Evolutionary conservation across 169 alveolate genomes (phyloP), one percentile per base, ranked within the genome.

Genomic region (Toxoplasma gondii): DNA sequence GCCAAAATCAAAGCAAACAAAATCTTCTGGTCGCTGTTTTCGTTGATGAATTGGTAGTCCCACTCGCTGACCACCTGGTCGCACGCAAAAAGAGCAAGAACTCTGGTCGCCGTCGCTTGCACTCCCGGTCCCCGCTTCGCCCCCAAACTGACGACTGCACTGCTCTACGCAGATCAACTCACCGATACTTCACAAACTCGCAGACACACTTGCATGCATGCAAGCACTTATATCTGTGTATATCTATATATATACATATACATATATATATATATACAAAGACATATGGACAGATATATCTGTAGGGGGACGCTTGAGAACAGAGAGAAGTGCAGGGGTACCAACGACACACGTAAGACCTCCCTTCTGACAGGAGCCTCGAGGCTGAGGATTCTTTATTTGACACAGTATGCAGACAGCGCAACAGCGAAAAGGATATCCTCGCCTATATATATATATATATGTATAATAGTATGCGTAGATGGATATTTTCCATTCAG

Each of bases 1-100:
- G 99, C 99, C 93, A 94, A 93, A 87, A 98, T 96, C 70, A 98
- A 95, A 74, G 98, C 99, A 96, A 98, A 98, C n/a, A 98, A 96
- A 69, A 97, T 96, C 96, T 98, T 99, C 94, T 98, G 98, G 92
- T 98, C 99, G 9, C 90, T 43, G 90, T 82, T 82, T 39, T 98
- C 96, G 91, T 98, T 98, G 38, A 99, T 98, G 91, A 96, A 99
- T 82, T 97, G 97, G 93, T 97, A 98, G 96, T 98, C 99, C 99
- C 99, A 98, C 67, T 96, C 97, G 41, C 98, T 95, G 12, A 98
- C 98, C 29, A 97, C 96, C 95, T 97, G 94, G 49, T 49, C 88
- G 64, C 41, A 9, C 29, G 0, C 10, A 16, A 88, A 64, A 34
- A 19, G 54, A 53, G 24, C 53, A 54, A 49, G 12, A 74, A 29